Base-by-base conservation (phyloP, 192 early-diverging fungal species). In the Funneliformis geosporum region DNA sequence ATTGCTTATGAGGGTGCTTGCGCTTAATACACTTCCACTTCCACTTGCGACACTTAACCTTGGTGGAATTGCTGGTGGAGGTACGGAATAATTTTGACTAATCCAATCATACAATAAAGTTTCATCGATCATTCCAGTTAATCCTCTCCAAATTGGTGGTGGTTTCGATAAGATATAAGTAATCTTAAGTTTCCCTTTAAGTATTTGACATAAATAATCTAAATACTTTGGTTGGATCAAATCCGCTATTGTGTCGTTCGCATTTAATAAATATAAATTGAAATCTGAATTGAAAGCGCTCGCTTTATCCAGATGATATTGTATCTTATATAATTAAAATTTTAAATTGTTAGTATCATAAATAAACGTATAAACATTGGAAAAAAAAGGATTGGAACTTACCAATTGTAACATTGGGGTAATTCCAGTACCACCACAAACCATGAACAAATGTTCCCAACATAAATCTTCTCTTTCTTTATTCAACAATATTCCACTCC, bases 361-460 rank as follows among this genome's bases (percentile, higher is more conserved):
- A 59, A 25, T 1, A 60, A 7, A 18, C 0, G 8, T 2, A 23
- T 50, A 38, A 74, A 7, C 16, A 60, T 28, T 1, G 8, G 10
- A 60, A 28, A 60, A 74, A 33, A 60, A 59, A 33, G 11, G 18
- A 21, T 43, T 43, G 11, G 10, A 42, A 40, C 60, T 74, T 55
- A 74, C 62, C 38, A 69, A 23, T 40, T 80, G 79, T 38, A 80
- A 43, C 60, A 73, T 73, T 7, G 79, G 79, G 18, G 79, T 64
- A 42, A 80, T 18, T 7, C 79, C 79, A 23, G 79, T 80, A 21
- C 79, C 79, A 38, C 79, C 79, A 40, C 60, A 64, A 62, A 80
- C 18, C 79, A 80, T 80, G 43, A 74, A 71, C 14, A 80, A 73
- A 46, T 38, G 23, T 47, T 80, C 62, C 79, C 79, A 80, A 16